These are phyloP conservation scores for Alternaria tenuissima DNA, from an alignment of 2,329 filamentous ascomycete genomes.

Conservation along the genomic window DNA sequence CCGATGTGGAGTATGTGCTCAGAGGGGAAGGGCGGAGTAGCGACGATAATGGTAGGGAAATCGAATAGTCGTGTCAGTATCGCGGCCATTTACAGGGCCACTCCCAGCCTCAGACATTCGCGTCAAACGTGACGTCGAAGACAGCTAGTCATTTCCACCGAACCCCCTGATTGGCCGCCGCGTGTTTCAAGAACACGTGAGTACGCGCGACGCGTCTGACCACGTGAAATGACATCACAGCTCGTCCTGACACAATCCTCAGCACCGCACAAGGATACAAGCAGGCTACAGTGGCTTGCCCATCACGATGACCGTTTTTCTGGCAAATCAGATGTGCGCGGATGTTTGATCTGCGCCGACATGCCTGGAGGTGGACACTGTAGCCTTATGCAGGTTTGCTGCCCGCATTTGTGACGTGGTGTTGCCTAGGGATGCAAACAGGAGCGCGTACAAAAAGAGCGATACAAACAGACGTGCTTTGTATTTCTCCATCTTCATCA, in stretches of 20 bases:
- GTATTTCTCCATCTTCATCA: neutral
- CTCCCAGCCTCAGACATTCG: constrained; percentile 23
- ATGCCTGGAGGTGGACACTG: constrained; percentile 8
- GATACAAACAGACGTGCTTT: constrained; percentile 19
- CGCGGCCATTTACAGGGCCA: constrained; percentile 9
- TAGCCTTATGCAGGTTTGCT: constrained; percentile 1
- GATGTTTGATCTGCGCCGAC: constrained; percentile 15
- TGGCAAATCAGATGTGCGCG: constrained; percentile 15
- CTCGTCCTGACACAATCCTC: constrained; percentile 1
- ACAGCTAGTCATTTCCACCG: constrained; percentile 10
- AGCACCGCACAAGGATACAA: constrained; percentile 19
- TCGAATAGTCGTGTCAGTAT: neutral
- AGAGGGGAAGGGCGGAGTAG: neutral
- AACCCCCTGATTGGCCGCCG: constrained; percentile 23
- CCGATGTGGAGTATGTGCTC: constrained; percentile 8
- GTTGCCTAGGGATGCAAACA: constrained; percentile 23
- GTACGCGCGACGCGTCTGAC: constrained; percentile 21
- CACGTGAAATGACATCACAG: constrained; percentile 32
- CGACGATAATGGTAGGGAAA: neutral
- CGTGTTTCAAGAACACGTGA: constrained; percentile 11
- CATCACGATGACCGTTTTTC: constrained; percentile 1
- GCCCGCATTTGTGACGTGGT: constrained; percentile 30
- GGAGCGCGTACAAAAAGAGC: constrained; percentile 15
- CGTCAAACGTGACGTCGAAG: constrained; percentile 23
- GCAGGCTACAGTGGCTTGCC: constrained; percentile 22